Evolutionary conservation across 371 early-diverging fungal species (phyloP).

Genomic region (Blastocladiella emersonii): DNA sequence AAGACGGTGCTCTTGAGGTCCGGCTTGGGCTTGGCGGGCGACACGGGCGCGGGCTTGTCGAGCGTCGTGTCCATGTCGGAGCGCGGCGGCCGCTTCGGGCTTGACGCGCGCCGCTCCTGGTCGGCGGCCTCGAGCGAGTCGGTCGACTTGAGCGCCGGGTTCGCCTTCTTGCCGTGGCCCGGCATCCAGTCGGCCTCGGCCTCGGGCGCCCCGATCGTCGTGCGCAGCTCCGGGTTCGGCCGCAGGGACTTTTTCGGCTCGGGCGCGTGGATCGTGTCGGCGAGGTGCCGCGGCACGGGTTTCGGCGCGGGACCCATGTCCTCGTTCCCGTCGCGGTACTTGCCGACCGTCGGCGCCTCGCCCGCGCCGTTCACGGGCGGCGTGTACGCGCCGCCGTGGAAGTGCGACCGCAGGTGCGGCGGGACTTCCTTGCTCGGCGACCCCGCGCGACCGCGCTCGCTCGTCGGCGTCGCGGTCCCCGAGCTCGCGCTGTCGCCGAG

Average conservation of each 20-base stretch:
- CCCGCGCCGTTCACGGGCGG: background rate
- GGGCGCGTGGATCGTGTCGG: background rate
- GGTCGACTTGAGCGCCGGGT: background rate
- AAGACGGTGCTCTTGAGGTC: background rate
- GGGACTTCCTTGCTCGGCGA: too few species aligned
- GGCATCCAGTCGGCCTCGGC: background rate
- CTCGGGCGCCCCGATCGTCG: background rate
- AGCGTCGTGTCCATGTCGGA: background rate
- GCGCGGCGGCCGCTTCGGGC: background rate
- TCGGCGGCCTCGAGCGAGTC: background rate
- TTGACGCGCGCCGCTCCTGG: background rate
- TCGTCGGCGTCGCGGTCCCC: background rate
- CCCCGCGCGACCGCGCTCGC: too few species aligned
- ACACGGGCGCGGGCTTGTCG: background rate
- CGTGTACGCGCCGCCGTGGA: background rate
- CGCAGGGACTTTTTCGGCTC: background rate
- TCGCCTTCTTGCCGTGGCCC: background rate
- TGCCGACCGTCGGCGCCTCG: background rate
- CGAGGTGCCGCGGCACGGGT: background rate
- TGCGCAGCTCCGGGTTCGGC: background rate
- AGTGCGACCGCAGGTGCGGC: background rate
- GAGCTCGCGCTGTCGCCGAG: background rate
- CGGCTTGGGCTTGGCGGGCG: background rate
- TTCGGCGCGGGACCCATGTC: background rate
- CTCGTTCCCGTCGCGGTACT: background rate